Evolutionary conservation across 2,329 filamentous ascomycete genomes (phyloP), one percentile per base, ranked within the genome.

Genomic region (Penicillium sp.): DNA sequence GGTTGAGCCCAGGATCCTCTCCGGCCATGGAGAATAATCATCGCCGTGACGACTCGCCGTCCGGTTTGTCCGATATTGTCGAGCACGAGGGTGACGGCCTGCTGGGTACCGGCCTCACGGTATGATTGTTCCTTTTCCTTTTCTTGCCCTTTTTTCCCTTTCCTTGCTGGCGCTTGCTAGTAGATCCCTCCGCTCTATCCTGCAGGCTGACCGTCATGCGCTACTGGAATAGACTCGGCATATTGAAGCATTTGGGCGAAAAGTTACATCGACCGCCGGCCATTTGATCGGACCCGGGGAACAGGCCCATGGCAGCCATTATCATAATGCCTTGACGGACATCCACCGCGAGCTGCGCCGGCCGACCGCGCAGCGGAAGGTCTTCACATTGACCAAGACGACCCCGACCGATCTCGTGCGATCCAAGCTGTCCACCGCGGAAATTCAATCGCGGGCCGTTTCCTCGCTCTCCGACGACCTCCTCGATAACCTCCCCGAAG

Each of bases 381-480:
- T 99, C 69, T 96, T 97, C 72, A 89, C 91, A 55, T 88, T 97
- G 75, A 87, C 93, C 46, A 88, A 88, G 73, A 93, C 92, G 9
- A 91, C 90, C 2, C 94, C 94, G n/a, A 90, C 91, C 60, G 93
- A 99, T 68, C 80, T 99, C 46, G 90, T 97, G 62, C 90, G 94
- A 62, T 93, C 90, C 54, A 93, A 89, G 68, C 86, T 99, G 64
- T 97, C 91, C 34, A 89, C 90, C 17, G 80, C 85, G 60, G 94
- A 99, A 77, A 97, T 97, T 63, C 91, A 96, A 74, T 92, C 96
- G 64, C 89, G 94, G 60, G 94, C 94, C 41, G 77, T 97, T 49
- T 87, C 91, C 37, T 92, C 89, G 68, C 80, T 99, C 29, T 86
- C 94, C 43, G 93, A 99, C 74, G 92, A 97, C 56, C 83, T 99